A percentile compares a stretch with the other conserved stretches of the same genome.
Conservation (phyloP, 2,329 filamentous ascomycete genomes). For the Nemania abortiva region DNA sequence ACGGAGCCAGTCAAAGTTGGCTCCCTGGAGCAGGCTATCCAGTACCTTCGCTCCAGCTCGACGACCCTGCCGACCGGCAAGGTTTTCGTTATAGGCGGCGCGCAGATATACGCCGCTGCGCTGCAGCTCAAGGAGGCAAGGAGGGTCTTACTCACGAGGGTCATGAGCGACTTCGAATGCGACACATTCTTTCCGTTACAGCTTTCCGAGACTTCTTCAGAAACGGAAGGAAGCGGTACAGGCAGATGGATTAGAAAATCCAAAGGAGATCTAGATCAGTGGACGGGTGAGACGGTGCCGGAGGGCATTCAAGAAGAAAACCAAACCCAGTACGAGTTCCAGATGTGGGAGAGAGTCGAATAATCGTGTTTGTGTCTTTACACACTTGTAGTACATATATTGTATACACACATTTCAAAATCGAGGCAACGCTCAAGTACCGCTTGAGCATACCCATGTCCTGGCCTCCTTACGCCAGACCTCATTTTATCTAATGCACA, state of each 20-base stretch:
- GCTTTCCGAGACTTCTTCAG: conserved; percentile 57
- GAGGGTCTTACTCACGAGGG: conserved; percentile 76
- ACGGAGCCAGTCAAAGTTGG: conserved; percentile 67
- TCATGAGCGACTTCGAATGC: conserved; percentile 78
- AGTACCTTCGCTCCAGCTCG: conserved; percentile 56
- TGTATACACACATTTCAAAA: conserved; percentile 35
- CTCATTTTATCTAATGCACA: conserved; percentile 4
- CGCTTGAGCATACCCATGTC: background rate
- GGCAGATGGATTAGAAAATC: conserved; percentile 65
- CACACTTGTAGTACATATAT: conserved; percentile 34
- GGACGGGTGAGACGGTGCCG: conserved; percentile 73
- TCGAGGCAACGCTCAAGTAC: conserved; percentile 14
- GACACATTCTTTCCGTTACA: conserved; percentile 79
- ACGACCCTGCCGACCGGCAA: conserved; percentile 59
- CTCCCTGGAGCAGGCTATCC: conserved; percentile 70
- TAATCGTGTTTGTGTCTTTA: conserved; percentile 32
- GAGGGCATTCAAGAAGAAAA: conserved; percentile 71
- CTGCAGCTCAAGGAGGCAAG: conserved; percentile 69
- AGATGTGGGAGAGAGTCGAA: conserved; percentile 75
- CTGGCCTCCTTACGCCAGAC: conserved; percentile 9
- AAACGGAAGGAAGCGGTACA: conserved; percentile 45
- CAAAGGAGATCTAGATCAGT: conserved; percentile 68
- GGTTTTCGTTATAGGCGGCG: conserved; percentile 91
- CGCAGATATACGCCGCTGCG: conserved; percentile 82
- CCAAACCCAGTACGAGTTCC: conserved; percentile 75